Evolutionary conservation across 2,329 filamentous ascomycete species (phyloP).

Genomic region (Didymella pomorum): DNA sequence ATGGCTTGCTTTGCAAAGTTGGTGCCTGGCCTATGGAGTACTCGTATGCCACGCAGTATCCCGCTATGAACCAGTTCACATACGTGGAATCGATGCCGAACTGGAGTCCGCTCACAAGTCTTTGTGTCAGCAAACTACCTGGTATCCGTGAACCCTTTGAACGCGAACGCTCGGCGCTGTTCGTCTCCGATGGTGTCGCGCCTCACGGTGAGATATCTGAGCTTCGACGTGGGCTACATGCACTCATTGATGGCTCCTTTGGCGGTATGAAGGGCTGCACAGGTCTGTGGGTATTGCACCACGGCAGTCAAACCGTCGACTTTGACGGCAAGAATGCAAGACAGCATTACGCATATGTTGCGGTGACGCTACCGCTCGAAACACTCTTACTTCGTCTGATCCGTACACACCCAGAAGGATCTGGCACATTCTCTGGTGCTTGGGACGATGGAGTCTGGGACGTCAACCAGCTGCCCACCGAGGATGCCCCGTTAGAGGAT

Average conservation of each 20-base stretch:
- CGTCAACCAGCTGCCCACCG: conserved; percentile 31
- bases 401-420: conserved; percentile 31
- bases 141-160: conserved; percentile 32
- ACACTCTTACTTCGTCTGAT: conserved; percentile 42
- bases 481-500: conserved; percentile 33
- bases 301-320: conserved; percentile 37
- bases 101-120: conserved; percentile 64
- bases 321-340: conserved; percentile 37
- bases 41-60: conserved; percentile 64
- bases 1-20: conserved; percentile 79
- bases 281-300: conserved; percentile 50
- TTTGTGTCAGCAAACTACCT: conserved; percentile 44
- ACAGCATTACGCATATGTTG: conserved; percentile 46
- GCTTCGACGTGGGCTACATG: conserved; percentile 53
- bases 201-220: conserved; percentile 56
- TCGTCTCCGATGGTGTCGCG: conserved; percentile 54
- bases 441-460: conserved; percentile 41
- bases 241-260: conserved; percentile 41
- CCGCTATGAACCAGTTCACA: conserved; percentile 50
- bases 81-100: conserved; percentile 70
- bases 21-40: conserved; percentile 49
- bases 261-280: conserved; percentile 46
- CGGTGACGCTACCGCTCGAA: conserved; percentile 48
- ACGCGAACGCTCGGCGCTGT: conserved; percentile 38
- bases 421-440: conserved; percentile 29